Conservation (phyloP, 2,329 filamentous ascomycete genomes). For the Truncatella angustata region DNA sequence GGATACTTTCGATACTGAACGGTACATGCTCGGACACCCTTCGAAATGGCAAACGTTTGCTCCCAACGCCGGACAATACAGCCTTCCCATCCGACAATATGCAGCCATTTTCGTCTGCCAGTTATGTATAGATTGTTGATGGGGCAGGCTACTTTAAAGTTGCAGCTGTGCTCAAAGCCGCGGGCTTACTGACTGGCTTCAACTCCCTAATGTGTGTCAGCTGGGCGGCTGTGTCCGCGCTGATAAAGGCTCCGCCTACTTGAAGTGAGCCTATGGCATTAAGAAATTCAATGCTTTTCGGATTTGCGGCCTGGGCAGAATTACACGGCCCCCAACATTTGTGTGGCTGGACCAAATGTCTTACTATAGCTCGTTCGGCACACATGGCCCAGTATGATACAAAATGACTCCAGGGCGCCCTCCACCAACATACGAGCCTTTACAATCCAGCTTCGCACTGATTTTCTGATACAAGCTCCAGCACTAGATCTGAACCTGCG, state of each 20-base stretch:
- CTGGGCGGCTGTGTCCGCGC: background rate
- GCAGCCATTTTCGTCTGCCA: background rate
- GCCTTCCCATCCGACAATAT: background rate
- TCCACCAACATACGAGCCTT: background rate
- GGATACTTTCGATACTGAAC: background rate
- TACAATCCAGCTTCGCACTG: background rate
- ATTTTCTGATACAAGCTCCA: background rate
- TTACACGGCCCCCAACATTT: background rate
- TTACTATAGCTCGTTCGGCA: background rate
- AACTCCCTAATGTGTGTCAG: background rate
- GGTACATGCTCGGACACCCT: background rate
- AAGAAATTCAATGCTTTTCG: too few species aligned
- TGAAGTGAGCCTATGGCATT: too few species aligned
- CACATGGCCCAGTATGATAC: constrained; percentile 1
- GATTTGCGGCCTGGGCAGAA: background rate
- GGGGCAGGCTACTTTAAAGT: background rate
- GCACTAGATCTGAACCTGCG: background rate
- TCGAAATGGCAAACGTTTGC: too few species aligned
- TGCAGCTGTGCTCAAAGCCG: too few species aligned
- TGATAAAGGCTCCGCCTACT: background rate
- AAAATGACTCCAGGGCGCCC: background rate
- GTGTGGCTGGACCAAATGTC: background rate
- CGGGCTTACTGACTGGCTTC: background rate
- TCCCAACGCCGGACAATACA: background rate
- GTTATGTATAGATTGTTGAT: background rate